Evolutionary conservation across 176 grass and related monocot species (phyloP), one percentile per base, ranked within the genome.

Genomic region (Phoenix dactylifera): DNA sequence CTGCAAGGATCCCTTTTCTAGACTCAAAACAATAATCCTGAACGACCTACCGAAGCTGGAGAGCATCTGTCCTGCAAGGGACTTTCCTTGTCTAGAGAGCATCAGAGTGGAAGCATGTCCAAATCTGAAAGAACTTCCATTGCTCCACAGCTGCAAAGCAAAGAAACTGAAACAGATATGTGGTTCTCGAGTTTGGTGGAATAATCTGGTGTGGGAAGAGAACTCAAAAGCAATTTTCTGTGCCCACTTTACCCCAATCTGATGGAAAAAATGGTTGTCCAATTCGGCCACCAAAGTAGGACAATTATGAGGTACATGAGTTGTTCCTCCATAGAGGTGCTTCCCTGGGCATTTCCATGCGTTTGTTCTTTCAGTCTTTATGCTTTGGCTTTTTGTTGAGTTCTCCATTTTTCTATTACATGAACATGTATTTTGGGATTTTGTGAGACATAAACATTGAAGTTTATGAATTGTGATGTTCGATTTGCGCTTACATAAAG

Each of bases 121-220:
- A 25, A 80, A 79, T 65, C 54, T 95, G 17, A 82, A 20, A 52
- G 70, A 26, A 48, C 68, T 89, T 51, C 85, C 89, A 0, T 18
- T 85, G 52, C 59, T 60, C 50, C 54, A 30, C 69, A 51, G 39
- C 0, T 44, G 63, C 5, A 64, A 67, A 0, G 77, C 48, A 26
- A 60, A 18, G 12, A 95, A 89, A 66, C 58, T 95, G 28, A 81
- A 88, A 51, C 85, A 85, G 32, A 79, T 95, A 50, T 85, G 81
- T 26, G 85, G 89, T 16, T 73, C 77, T 7, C 10, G 3, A 26
- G 85, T 80, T 6, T 95, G 89, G 89, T 95, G 89, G 89, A 50
- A 60, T 44, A 56, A 59, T 49, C 69, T 95, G 17, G 48, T 59
- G 68, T 90, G 79, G 82, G 71, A 83, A 48, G 69, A 73, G 35